Percentiles rank a stretch among this genome's conserved stretches.
These are phyloP conservation scores for Phaeosphaeria sp. DNA, from an alignment of 2,329 filamentous ascomycete genomes.

Conservation along the genomic window DNA sequence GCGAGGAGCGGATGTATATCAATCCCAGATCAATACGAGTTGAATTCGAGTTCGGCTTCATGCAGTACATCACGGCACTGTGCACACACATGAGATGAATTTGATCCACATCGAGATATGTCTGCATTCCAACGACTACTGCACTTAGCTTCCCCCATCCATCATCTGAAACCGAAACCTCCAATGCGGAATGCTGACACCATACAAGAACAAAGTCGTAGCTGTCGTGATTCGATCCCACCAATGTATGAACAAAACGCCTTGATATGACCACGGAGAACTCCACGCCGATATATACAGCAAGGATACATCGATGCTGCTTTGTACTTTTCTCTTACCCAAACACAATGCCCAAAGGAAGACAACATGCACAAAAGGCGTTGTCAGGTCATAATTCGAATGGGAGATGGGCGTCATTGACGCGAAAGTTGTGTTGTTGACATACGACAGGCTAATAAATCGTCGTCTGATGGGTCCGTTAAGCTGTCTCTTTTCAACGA, in stretches of 20 bases:
- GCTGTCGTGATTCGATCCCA: neutral
- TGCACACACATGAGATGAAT: too few species aligned
- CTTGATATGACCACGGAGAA: neutral
- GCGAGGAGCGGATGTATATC: neutral
- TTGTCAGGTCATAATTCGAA: neutral
- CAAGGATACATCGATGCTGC: neutral
- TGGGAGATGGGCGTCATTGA: neutral
- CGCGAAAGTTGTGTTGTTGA: neutral
- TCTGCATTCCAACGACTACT: neutral
- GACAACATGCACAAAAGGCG: neutral
- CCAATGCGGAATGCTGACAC: neutral
- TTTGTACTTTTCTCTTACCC: neutral
- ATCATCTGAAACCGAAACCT: too few species aligned
- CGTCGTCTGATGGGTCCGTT: neutral
- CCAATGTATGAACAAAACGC: slow-evolving; percentile 17
- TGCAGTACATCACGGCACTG: too few species aligned
- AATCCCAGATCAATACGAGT: neutral
- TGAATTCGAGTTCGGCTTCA: too few species aligned
- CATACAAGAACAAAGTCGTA: neutral
- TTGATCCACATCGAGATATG: neutral
- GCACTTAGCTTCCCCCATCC: neutral
- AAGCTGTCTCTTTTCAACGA: neutral
- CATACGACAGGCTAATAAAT: neutral
- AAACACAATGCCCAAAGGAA: slow-evolving; percentile 39
- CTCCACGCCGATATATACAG: neutral